phyloP scores from a whole-genome alignment of 1,284 basidiomycete species.

The Sporisorium scitamineum region DNA sequence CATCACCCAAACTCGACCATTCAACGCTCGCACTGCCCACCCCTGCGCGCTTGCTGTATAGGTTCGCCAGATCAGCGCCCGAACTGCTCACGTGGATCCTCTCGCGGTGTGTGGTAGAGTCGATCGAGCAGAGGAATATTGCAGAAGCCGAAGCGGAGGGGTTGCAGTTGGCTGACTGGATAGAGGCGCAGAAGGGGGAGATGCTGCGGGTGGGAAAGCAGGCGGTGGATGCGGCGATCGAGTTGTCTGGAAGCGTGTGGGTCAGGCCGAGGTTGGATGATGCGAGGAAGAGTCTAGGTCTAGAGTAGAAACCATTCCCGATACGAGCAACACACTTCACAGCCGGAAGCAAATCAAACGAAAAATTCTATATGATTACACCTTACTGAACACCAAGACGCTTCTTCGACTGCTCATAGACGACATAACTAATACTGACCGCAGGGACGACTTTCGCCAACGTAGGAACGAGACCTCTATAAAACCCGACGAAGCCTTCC shows the following conservation, averaged over 20 bases:
- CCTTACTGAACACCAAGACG: constrained; percentile 53
- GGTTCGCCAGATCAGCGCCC: constrained; percentile 57
- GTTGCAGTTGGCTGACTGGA: constrained; percentile 47
- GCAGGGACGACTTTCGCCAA: constrained; percentile 77
- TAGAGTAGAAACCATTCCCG: too few species aligned
- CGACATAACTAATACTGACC: constrained; percentile 67
- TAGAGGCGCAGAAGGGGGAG: constrained; percentile 29
- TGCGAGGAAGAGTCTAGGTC: constrained; percentile 46
- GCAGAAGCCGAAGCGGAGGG: constrained; percentile 55
- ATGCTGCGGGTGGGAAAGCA: constrained; percentile 24
- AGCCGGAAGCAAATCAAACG: background rate
- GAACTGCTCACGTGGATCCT: constrained; percentile 56
- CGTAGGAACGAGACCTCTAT: constrained; percentile 89
- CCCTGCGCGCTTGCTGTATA: constrained; percentile 54
- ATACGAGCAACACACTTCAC: too few species aligned
- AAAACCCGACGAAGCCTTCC: constrained; percentile 94
- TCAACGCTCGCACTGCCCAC: constrained; percentile 19
- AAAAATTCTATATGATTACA: background rate
- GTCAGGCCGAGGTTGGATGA: constrained; percentile 64
- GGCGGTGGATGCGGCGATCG: constrained; percentile 58
- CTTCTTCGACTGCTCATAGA: constrained; percentile 66
- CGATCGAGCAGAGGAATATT: constrained; percentile 40
- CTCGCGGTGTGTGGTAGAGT: constrained; percentile 52
- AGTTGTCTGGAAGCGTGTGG: constrained; percentile 62
- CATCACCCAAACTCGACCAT: constrained; percentile 3